Percentiles rank a stretch among this genome's conserved stretches.
Conservation (phyloP, 208 protist species). For the Crithidia sp. region DNA sequence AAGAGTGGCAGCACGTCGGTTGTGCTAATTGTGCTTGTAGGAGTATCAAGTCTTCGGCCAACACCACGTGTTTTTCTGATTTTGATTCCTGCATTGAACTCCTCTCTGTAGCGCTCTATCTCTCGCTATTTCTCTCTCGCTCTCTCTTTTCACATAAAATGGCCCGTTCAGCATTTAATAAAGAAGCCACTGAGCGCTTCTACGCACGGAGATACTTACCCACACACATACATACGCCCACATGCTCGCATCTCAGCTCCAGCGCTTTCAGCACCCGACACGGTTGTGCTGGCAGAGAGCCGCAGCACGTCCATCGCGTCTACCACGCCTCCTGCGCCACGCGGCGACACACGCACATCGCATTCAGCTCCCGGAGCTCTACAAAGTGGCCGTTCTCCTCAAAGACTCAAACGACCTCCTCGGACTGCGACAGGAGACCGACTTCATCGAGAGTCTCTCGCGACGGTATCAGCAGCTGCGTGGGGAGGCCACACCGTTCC, state of each 20-base stretch:
- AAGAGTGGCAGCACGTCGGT: no score
- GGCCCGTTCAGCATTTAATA: no score
- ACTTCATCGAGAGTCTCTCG: conserved; percentile 1
- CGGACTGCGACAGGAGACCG: conserved; percentile 1
- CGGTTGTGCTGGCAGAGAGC: conserved; percentile 1
- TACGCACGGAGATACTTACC: no score
- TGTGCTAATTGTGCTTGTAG: no score
- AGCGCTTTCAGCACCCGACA: background rate
- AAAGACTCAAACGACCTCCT: conserved; percentile 27
- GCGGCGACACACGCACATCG: conserved; percentile 11
- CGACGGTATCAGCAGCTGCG: conserved; percentile 23
- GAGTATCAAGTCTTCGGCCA: no score
- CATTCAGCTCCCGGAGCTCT: conserved; percentile 30
- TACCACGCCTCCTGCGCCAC: conserved; percentile 21
- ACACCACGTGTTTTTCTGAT: no score
- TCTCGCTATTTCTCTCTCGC: no score
- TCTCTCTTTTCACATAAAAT: no score
- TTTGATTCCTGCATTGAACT: no score
- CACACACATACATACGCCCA: no score
- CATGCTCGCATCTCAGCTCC: background rate
- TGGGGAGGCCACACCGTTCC: conserved; percentile 21
- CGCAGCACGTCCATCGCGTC: background rate
- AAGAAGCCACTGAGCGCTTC: no score
- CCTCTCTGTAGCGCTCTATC: no score
- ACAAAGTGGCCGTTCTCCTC: conserved; percentile 30